Conservation (phyloP, 495 filamentous ascomycete species). For the Bathelium albidoporum region DNA sequence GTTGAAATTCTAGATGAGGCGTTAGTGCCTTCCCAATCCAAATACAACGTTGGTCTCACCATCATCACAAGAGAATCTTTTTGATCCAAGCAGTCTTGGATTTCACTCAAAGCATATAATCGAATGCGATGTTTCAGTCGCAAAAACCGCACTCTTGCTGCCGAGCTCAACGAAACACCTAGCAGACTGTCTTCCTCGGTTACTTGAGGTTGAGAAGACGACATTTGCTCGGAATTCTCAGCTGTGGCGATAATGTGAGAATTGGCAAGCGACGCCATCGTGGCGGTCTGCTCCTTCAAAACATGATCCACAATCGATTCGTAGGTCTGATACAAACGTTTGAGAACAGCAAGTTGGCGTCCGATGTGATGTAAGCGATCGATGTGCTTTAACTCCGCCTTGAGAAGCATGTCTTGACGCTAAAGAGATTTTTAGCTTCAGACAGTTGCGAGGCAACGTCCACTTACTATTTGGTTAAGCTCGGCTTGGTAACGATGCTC, state of each 20-base stretch:
- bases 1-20: conserved; percentile 60
- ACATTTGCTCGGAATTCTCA: conserved; percentile 9
- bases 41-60: conserved; percentile 27
- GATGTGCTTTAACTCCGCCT: conserved; percentile 52
- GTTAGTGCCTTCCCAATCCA: not conserved
- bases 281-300: conserved; percentile 39
- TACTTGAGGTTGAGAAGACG: conserved; percentile 37
- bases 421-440: conserved; percentile 19
- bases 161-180: conserved; percentile 50
- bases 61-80: conserved; percentile 68
- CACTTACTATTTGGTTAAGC: conserved; percentile 47
- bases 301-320: conserved; percentile 66
- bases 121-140: conserved; percentile 65
- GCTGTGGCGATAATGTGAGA: conserved; percentile 24
- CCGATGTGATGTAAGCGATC: conserved; percentile 64
- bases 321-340: conserved; percentile 71
- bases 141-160: conserved; percentile 64
- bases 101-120: conserved; percentile 69
- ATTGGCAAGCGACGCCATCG: conserved; percentile 30
- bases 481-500: conserved; percentile 51
- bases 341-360: conserved; percentile 53
- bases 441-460: not conserved
- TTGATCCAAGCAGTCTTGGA: conserved; percentile 66
- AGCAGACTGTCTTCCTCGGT: conserved; percentile 31
- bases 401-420: conserved; percentile 48